Percentiles rank a stretch among this genome's conserved stretches.
These are phyloP conservation scores for Cryphonectria radicalis DNA, from an alignment of 2,329 filamentous ascomycete species.

Conservation along the genomic window DNA sequence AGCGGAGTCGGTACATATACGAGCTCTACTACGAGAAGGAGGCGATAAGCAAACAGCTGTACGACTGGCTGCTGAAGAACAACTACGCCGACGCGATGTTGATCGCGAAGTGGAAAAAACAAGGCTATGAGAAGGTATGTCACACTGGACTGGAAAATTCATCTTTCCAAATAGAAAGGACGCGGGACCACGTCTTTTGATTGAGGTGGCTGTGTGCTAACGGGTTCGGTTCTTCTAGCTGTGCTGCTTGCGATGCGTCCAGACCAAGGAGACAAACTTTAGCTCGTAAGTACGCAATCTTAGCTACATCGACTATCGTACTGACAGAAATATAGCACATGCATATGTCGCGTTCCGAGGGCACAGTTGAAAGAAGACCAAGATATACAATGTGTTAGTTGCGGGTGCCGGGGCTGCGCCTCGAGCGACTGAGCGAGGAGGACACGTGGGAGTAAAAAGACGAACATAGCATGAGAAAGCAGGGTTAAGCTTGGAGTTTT, in stretches of 20 bases:
- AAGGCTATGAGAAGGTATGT: constrained; percentile 92
- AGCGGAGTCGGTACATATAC: constrained; percentile 91
- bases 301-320: not conserved
- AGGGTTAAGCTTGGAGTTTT: constrained; percentile 25
- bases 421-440: constrained; percentile 70
- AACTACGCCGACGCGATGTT: constrained; percentile 92
- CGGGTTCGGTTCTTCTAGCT: constrained; percentile 56
- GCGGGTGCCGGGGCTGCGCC: constrained; percentile 88
- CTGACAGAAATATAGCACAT: constrained; percentile 56
- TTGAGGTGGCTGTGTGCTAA: constrained; percentile 33
- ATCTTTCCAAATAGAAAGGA: not conserved
- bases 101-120: constrained; percentile 99
- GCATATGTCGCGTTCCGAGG: constrained; percentile 92
- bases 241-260: constrained; percentile 93
- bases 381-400: constrained; percentile 91
- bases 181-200: not conserved
- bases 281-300: constrained; percentile 59
- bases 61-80: constrained; percentile 97
- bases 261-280: constrained; percentile 99
- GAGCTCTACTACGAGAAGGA: constrained; percentile 98
- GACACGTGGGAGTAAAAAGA: constrained; percentile 3
- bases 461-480: not conserved
- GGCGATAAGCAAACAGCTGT: constrained; percentile 87
- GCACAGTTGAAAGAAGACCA: constrained; percentile 88
- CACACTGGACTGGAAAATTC: not conserved